Conservation (phyloP, 495 filamentous ascomycete genomes). For the Penicillium mononematosum region DNA sequence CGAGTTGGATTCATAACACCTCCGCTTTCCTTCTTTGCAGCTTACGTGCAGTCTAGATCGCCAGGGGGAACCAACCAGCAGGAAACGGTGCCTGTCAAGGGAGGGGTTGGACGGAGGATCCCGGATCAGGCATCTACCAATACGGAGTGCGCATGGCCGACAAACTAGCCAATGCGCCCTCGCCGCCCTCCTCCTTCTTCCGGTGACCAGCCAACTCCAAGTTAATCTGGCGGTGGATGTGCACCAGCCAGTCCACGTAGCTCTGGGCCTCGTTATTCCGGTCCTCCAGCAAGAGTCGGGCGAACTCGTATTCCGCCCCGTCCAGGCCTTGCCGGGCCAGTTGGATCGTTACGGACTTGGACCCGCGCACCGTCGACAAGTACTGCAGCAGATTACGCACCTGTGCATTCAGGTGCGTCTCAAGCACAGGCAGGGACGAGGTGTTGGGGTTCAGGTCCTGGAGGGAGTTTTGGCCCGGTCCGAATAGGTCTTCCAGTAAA, state of each 20-base stretch:
- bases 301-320: constrained; percentile 96
- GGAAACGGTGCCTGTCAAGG: constrained; percentile 5
- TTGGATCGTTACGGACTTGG: constrained; percentile 85
- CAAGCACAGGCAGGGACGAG: constrained; percentile 67
- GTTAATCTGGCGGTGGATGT: constrained; percentile 88
- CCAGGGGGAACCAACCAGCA: constrained; percentile 2
- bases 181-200: constrained; percentile 65
- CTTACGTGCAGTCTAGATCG: constrained; percentile 14
- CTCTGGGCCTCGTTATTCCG: constrained; percentile 95
- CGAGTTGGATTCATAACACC: neutral
- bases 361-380: constrained; percentile 74
- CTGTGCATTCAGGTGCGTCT: constrained; percentile 94
- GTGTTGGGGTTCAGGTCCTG: constrained; percentile 74
- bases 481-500: constrained; percentile 87
- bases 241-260: constrained; percentile 98
- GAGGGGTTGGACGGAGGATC: neutral
- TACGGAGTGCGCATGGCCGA: constrained; percentile 70
- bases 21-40: neutral
- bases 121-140: constrained; percentile 46
- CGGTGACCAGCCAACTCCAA: constrained; percentile 79
- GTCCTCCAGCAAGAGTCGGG: constrained; percentile 85
- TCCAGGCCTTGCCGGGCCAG: constrained; percentile 90
- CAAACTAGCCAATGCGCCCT: constrained; percentile 58
- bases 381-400: constrained; percentile 92
- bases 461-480: constrained; percentile 68